These are phyloP conservation scores for Physaria fendleri DNA, from an alignment of 345 rosid species.

Conservation along the genomic window DNA sequence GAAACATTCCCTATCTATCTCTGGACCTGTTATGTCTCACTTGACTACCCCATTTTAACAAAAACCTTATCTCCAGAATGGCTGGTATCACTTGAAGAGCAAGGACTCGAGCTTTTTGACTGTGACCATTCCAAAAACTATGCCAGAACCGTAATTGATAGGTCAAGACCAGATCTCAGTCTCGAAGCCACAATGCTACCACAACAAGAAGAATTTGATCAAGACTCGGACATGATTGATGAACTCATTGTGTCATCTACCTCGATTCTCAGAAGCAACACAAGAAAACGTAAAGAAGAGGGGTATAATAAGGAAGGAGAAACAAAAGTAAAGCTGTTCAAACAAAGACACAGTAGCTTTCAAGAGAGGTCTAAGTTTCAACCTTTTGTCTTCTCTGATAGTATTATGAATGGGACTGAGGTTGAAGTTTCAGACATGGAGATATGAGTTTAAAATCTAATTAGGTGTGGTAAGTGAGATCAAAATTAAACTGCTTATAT, in stretches of 20 bases:
- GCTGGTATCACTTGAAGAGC: conserved; percentile 51
- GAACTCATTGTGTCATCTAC: conserved; percentile 14
- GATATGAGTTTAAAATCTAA: conserved; percentile 9
- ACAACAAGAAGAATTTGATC: conserved; percentile 18
- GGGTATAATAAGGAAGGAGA: conserved; percentile 30
- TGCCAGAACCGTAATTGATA: conserved; percentile 41
- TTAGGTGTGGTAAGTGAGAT: neutral
- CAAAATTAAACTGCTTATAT: neutral
- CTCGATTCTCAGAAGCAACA: conserved; percentile 16
- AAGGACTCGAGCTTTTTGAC: conserved; percentile 53
- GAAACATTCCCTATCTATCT: neutral
- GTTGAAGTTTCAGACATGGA: conserved; percentile 41
- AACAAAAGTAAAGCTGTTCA: conserved; percentile 41
- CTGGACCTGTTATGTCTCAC: neutral
- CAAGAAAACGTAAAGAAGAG: conserved; percentile 71
- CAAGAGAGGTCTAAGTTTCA: conserved; percentile 19
- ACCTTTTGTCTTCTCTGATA: conserved; percentile 29
- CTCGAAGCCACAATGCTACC: conserved; percentile 13
- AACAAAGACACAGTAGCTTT: conserved; percentile 30
- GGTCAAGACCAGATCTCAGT: conserved; percentile 34
- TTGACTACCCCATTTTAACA: conserved; percentile 15
- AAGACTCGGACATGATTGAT: conserved; percentile 31
- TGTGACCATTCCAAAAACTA: conserved; percentile 38
- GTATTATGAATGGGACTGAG: conserved; percentile 38
- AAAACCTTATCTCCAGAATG: conserved; percentile 45